Conservation (phyloP, 768 basidiomycete genomes). For the Leccinum incarnatum region DNA sequence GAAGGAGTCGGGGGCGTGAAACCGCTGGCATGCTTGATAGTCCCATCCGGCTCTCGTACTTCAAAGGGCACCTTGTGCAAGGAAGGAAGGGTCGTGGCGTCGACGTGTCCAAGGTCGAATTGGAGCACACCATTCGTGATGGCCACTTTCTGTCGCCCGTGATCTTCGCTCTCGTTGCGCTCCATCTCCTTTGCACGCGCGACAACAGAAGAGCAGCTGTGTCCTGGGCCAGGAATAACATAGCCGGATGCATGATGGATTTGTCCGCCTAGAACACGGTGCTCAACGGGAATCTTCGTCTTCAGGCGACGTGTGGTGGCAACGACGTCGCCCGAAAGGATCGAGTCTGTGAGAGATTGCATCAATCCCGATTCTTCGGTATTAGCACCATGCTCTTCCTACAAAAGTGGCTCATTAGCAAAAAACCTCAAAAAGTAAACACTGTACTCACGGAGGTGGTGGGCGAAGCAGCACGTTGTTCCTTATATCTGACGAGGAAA, state of each 20-base stretch:
- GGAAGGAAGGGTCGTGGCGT: slow-evolving; percentile 23
- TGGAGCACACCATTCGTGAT: slow-evolving; percentile 33
- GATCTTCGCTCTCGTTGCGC: slow-evolving; percentile 22
- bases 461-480: slow-evolving; percentile 9
- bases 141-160: slow-evolving; percentile 28
- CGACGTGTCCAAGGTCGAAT: slow-evolving; percentile 26
- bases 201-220: slow-evolving; percentile 22
- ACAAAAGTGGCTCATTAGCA: background rate
- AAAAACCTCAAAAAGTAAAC: background rate
- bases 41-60: slow-evolving; percentile 37
- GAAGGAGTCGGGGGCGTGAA: slow-evolving; percentile 43
- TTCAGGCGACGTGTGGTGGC: slow-evolving; percentile 29
- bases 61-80: slow-evolving; percentile 44
- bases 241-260: slow-evolving; percentile 29
- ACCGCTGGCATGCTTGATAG: slow-evolving; percentile 39
- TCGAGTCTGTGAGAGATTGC: slow-evolving; percentile 20
- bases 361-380: slow-evolving; percentile 21
- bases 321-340: slow-evolving; percentile 23
- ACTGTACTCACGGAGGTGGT: slow-evolving; percentile 7
- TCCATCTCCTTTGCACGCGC: slow-evolving; percentile 25
- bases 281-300: slow-evolving; percentile 30
- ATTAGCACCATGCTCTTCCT: slow-evolving; percentile 2
- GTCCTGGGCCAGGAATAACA: slow-evolving; percentile 30
- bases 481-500: slow-evolving; percentile 29
- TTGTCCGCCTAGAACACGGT: slow-evolving; percentile 15